A percentile compares a stretch with the other conserved stretches of the same genome.
These are phyloP conservation scores for Rhizopogon vinicolor DNA, from an alignment of 768 basidiomycete genomes.

Conservation along the genomic window DNA sequence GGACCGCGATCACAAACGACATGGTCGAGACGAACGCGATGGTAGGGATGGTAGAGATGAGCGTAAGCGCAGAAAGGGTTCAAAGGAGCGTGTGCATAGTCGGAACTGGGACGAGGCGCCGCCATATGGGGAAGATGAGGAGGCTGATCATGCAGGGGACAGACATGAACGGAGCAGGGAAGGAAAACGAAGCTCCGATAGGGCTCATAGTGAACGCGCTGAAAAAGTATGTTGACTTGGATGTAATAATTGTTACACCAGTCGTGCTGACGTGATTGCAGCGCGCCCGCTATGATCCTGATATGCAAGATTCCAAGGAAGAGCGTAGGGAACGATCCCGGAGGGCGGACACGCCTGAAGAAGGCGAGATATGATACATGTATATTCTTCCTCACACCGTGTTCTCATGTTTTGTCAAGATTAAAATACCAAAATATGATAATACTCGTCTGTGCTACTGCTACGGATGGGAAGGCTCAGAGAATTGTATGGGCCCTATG, in stretches of 20 bases:
- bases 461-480: conserved; percentile 26
- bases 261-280: conserved; percentile 21
- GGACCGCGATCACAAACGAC: conserved; percentile 40
- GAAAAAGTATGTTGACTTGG: conserved; percentile 51
- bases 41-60: conserved; percentile 48
- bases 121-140: conserved; percentile 35
- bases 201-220: conserved; percentile 47
- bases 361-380: conserved; percentile 69
- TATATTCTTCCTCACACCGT: not conserved
- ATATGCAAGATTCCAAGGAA: conserved; percentile 40
- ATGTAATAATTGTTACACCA: not conserved
- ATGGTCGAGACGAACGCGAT: conserved; percentile 53
- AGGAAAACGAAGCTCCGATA: conserved; percentile 36
- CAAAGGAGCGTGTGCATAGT: conserved; percentile 33
- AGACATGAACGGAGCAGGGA: conserved; percentile 47
- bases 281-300: conserved; percentile 52
- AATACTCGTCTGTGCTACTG: conserved; percentile 5
- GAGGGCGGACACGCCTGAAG: conserved; percentile 78
- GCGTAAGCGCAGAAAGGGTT: conserved; percentile 36
- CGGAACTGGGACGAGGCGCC: conserved; percentile 50
- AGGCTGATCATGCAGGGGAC: conserved; percentile 26
- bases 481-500: conserved; percentile 73
- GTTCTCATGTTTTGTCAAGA: not conserved
- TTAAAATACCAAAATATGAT: not conserved
- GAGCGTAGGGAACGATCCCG: conserved; percentile 33